phyloP scores from a whole-genome alignment of 768 basidiomycete species.

The Amanita polypyramis region DNA sequence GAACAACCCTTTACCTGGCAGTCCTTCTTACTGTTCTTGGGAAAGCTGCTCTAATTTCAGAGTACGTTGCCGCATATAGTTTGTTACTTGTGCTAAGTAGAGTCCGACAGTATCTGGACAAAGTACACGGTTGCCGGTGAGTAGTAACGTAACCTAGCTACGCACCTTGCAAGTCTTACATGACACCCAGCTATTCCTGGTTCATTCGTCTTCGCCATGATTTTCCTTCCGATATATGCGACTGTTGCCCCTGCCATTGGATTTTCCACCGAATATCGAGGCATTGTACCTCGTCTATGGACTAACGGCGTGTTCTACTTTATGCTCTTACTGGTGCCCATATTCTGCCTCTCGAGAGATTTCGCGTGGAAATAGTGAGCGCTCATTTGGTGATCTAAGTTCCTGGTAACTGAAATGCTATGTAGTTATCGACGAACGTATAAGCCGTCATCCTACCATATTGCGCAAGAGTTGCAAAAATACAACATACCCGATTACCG shows the following conservation, averaged over 20 bases:
- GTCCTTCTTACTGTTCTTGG: conserved; percentile 92
- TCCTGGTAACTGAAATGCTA: conserved; percentile 2
- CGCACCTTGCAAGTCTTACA: conserved; percentile 8
- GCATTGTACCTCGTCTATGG: conserved; percentile 88
- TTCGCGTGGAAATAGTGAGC: conserved; percentile 97
- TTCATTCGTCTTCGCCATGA: conserved; percentile 95
- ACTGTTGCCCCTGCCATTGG: conserved; percentile 76
- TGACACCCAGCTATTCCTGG: conserved; percentile 75
- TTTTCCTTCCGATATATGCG: conserved; percentile 86
- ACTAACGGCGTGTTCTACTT: conserved; percentile 85
- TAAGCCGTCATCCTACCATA: conserved; percentile 87
- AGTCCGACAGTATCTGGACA: conserved; percentile 77
- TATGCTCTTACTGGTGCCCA: conserved; percentile 72
- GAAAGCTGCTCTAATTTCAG: conserved; percentile 94
- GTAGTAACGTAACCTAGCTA: conserved; percentile 11
- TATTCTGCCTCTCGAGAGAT: conserved; percentile 79
- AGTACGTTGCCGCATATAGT: conserved; percentile 47
- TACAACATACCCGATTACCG: conserved; percentile 96
- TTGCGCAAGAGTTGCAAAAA: conserved; percentile 98
- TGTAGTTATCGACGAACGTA: conserved; percentile 85
- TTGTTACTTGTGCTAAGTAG: not conserved
- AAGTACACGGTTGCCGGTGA: conserved; percentile 92
- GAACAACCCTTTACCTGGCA: conserved; percentile 88
- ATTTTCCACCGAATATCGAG: conserved; percentile 85
- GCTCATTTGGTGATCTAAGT: conserved; percentile 3